Conservation (phyloP, 2,329 filamentous ascomycete genomes). For the Byssoonygena ceratinophila region DNA sequence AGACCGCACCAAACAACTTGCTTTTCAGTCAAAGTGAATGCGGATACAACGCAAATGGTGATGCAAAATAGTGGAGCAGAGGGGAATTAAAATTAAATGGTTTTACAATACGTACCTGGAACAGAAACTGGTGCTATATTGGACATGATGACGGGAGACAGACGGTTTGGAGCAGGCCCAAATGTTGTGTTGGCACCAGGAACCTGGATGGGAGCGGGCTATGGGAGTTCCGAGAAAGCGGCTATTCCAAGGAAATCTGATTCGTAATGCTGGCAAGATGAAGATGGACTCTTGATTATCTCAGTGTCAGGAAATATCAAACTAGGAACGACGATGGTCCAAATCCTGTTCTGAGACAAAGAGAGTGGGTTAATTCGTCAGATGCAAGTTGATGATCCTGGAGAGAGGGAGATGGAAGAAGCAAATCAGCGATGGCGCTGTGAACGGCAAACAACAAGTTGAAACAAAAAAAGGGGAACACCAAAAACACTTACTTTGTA, state of each 20-base stretch:
- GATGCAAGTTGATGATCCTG: conserved; percentile 1
- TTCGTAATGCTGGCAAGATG: background rate
- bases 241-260: background rate
- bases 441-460: background rate
- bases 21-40: background rate
- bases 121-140: conserved; percentile 20
- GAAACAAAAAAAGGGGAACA: conserved; percentile 12
- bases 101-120: conserved; percentile 20
- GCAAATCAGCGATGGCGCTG: conserved; percentile 1
- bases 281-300: background rate
- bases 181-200: background rate
- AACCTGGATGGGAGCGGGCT: background rate
- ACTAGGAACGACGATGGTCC: background rate
- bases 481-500: background rate
- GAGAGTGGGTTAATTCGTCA: conserved; percentile 6
- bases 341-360: conserved; percentile 10
- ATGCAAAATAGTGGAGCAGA: background rate
- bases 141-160: conserved; percentile 18
- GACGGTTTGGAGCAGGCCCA: background rate
- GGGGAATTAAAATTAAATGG: conserved; percentile 10
- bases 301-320: background rate
- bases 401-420: background rate
- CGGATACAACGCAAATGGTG: background rate
- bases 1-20: background rate
- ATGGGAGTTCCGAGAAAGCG: background rate